Percentiles rank a stretch among this genome's conserved stretches.
Conservation (phyloP, 2,329 filamentous ascomycete genomes). For the Fusarium sp. region DNA sequence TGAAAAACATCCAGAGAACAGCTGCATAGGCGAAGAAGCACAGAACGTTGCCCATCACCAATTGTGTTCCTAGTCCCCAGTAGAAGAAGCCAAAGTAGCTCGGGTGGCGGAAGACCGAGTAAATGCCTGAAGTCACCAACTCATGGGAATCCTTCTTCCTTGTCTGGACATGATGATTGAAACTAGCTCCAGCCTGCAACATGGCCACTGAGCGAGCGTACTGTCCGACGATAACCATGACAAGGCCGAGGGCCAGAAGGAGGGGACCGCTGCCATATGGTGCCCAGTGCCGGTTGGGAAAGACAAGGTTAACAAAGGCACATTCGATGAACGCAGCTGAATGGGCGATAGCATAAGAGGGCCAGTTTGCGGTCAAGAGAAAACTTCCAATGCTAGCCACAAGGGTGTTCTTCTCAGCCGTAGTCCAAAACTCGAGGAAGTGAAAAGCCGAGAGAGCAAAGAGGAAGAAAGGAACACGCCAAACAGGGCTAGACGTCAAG, state of each 20-base stretch:
- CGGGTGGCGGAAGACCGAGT: slow-evolving; percentile 82
- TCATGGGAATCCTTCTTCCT: slow-evolving; percentile 75
- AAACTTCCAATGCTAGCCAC: slow-evolving; percentile 81
- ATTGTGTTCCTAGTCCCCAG: slow-evolving; percentile 95
- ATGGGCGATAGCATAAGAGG: slow-evolving; percentile 86
- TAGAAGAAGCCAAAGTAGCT: slow-evolving; percentile 99
- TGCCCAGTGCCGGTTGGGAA: slow-evolving; percentile 62
- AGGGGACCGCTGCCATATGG: slow-evolving; percentile 58
- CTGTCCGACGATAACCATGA: slow-evolving; percentile 78
- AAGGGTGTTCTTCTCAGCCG: slow-evolving; percentile 83
- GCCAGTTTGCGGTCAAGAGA: slow-evolving; percentile 86
- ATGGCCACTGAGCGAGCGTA: slow-evolving; percentile 83
- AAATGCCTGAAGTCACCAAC: slow-evolving; percentile 87
- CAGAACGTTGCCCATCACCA: slow-evolving; percentile 86
- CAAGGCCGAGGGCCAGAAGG: slow-evolving; percentile 69
- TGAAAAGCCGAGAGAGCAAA: slow-evolving; percentile 83
- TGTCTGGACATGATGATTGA: slow-evolving; percentile 88
- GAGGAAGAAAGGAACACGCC: slow-evolving; percentile 76
- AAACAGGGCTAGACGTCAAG: slow-evolving; percentile 61
- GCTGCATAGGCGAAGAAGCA: slow-evolving; percentile 80
- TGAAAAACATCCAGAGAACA: slow-evolving; percentile 90
- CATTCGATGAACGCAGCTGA: slow-evolving; percentile 80
- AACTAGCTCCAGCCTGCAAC: slow-evolving; percentile 88
- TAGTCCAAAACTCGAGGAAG: slow-evolving; percentile 96
- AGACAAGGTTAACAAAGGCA: slow-evolving; percentile 68